Conservation (phyloP, 2,329 filamentous ascomycete species). For the Beauveria medogensis region DNA sequence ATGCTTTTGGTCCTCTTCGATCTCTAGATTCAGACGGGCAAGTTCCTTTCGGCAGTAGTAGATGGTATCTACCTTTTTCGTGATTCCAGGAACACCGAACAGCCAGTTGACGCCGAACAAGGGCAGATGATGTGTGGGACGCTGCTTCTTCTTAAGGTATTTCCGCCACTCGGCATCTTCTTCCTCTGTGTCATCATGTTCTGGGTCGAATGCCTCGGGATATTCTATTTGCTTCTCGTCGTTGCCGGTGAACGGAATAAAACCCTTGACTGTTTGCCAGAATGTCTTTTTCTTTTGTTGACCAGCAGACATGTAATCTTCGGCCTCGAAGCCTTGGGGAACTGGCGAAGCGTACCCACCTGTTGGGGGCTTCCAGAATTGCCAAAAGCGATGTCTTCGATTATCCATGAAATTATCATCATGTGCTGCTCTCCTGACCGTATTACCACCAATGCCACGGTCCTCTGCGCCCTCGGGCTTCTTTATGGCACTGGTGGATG, state of each 20-base stretch:
- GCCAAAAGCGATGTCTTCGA: slow-evolving; percentile 43
- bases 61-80: slow-evolving; percentile 90
- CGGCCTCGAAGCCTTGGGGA: slow-evolving; percentile 45
- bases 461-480: slow-evolving; percentile 4
- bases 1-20: slow-evolving; percentile 80
- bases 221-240: slow-evolving; percentile 47
- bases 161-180: slow-evolving; percentile 69
- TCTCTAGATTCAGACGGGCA: slow-evolving; percentile 81
- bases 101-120: slow-evolving; percentile 59
- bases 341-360: slow-evolving; percentile 55
- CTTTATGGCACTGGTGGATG: slow-evolving; percentile 24
- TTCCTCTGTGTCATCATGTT: slow-evolving; percentile 48
- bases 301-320: slow-evolving; percentile 20
- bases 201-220: slow-evolving; percentile 52
- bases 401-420: slow-evolving; percentile 43
- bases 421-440: slow-evolving; percentile 40
- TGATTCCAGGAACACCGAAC: slow-evolving; percentile 67
- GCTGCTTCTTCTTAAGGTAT: slow-evolving; percentile 72
- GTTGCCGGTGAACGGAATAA: slow-evolving; percentile 42
- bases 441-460: slow-evolving; percentile 32
- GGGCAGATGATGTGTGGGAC: slow-evolving; percentile 75
- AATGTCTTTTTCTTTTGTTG: slow-evolving; percentile 34
- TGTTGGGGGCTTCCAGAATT: slow-evolving; percentile 57
- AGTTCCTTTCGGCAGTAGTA: slow-evolving; percentile 83
- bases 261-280: slow-evolving; percentile 41